Percentiles rank a stretch among this genome's conserved stretches.
Evolutionary conservation across 2,329 filamentous ascomycete genomes (phyloP).

Genomic region (Phialemonium atrogriseum): DNA sequence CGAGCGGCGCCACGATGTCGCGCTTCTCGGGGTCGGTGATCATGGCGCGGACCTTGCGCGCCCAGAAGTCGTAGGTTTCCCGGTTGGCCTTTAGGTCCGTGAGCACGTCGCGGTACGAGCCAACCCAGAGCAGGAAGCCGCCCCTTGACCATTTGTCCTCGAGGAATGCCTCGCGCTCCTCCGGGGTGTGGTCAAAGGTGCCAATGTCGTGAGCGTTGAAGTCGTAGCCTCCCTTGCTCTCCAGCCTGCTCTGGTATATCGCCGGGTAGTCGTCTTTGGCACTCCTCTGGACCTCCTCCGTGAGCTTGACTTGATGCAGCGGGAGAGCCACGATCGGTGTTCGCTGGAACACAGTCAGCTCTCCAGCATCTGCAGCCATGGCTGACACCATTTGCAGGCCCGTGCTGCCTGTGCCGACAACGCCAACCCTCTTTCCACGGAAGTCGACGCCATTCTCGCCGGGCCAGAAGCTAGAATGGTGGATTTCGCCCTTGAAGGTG

Average conservation of each 20-base stretch:
- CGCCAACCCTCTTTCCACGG: constrained; percentile 2
- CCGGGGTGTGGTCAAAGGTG: constrained; percentile 20
- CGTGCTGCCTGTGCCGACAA: constrained; percentile 5
- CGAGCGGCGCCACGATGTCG: constrained; percentile 16
- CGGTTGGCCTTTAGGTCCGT: constrained; percentile 19
- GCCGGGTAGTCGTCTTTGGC: constrained; percentile 19
- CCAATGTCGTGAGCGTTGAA: constrained; percentile 18
- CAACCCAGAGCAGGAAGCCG: constrained; percentile 27
- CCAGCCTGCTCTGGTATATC: constrained; percentile 18
- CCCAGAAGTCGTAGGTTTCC: constrained; percentile 19
- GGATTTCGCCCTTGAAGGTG: constrained; percentile 8
- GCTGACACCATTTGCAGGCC: constrained; percentile 4
- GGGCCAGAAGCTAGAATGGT: constrained; percentile 5
- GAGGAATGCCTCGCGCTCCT: constrained; percentile 20
- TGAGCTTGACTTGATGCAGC: constrained; percentile 17
- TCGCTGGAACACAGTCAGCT: constrained; percentile 20
- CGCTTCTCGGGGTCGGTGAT: constrained; percentile 25
- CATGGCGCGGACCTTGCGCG: constrained; percentile 24
- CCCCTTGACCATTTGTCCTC: constrained; percentile 24
- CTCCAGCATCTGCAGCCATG: constrained; percentile 21
- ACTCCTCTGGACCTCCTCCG: constrained; percentile 19
- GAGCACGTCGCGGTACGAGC: constrained; percentile 18
- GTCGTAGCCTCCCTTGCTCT: constrained; percentile 19
- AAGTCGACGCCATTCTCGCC: constrained; percentile 1
- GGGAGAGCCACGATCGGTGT: constrained; percentile 17